phyloP scores from a whole-genome alignment of 371 early-diverging fungal species.

The Syncephalastrum sp. region DNA sequence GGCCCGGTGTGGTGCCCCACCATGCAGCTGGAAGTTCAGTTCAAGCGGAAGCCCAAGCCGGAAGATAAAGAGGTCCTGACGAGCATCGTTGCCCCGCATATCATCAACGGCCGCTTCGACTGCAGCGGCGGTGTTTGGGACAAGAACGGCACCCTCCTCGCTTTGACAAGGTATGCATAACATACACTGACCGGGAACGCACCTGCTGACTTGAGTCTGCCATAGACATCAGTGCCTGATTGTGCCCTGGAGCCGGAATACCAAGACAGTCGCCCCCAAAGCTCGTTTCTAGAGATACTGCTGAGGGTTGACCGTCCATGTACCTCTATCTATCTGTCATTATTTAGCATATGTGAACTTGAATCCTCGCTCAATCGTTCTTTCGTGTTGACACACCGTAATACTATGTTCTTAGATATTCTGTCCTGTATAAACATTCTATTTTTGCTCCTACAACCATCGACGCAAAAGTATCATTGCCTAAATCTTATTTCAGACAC shows the following conservation, averaged over 20 bases:
- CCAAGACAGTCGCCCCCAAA: conserved; percentile 9
- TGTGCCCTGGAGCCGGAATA: conserved; percentile 39
- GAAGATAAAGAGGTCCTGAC: conserved; percentile 23
- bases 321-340: too few relatives aligned
- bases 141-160: conserved; percentile 30
- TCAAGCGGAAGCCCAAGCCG: conserved; percentile 29
- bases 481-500: too few relatives aligned
- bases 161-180: conserved; percentile 31
- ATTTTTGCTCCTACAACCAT: too few relatives aligned
- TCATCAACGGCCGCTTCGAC: conserved; percentile 44
- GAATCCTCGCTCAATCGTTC: too few relatives aligned
- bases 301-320: too few relatives aligned
- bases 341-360: too few relatives aligned
- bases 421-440: too few relatives aligned
- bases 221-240: conserved; percentile 38
- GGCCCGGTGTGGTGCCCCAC: conserved; percentile 45
- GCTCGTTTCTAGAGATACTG: conserved; percentile 8
- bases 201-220: background rate
- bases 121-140: conserved; percentile 43
- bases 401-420: too few relatives aligned
- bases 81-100: conserved; percentile 37
- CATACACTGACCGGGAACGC: background rate
- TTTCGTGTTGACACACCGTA: too few relatives aligned
- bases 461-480: too few relatives aligned
- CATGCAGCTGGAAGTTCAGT: conserved; percentile 47